Conservation (phyloP, 306 rosid genomes). For the Cicer arietinum region DNA sequence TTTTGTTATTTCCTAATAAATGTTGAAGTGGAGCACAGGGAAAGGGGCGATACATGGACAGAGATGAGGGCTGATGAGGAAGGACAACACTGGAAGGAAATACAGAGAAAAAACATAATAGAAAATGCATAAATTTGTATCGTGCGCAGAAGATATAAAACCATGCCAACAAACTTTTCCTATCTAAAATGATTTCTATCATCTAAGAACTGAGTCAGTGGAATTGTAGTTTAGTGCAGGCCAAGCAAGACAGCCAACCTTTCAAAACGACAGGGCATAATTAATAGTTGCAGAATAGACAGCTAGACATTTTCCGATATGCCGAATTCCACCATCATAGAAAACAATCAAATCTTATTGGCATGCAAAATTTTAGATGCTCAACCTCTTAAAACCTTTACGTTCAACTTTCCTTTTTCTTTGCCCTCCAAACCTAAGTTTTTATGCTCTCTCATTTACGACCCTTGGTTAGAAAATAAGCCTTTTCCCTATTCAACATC, state of each 20-base stretch:
- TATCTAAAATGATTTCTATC: not conserved
- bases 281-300: not conserved
- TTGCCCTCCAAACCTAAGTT: not conserved
- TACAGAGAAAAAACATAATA: not conserved
- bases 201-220: constrained; percentile 5
- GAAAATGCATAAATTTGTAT: not conserved
- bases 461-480: constrained; percentile 11
- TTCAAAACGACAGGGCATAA: not conserved
- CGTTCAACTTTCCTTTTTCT: not conserved
- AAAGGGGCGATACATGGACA: not conserved
- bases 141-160: constrained; percentile 3
- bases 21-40: not conserved
- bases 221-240: not conserved
- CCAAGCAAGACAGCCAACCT: constrained; percentile 22
- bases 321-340: constrained; percentile 1
- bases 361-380: not conserved
- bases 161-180: not conserved
- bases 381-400: not conserved
- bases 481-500: constrained; percentile 1
- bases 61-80: constrained; percentile 7
- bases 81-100: not conserved
- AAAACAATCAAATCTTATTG: not conserved
- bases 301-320: not conserved
- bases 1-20: constrained; percentile 1
- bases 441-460: not conserved